These are phyloP conservation scores for Capronia americana DNA, from an alignment of 2,329 filamentous ascomycete species.

Conservation along the genomic window DNA sequence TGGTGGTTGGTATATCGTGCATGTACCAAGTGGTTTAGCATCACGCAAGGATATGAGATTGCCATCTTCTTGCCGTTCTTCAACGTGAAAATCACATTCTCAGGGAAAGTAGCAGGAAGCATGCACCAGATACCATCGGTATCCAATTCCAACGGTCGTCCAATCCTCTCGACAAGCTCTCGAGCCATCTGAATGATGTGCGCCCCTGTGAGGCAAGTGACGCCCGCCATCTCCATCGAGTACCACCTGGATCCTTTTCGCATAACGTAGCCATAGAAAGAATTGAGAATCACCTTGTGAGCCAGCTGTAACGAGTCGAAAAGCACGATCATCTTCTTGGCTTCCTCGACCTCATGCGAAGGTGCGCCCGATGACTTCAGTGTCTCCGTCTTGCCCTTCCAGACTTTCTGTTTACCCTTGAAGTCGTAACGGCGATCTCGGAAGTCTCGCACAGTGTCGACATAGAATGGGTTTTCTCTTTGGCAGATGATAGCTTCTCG, in stretches of 20 bases:
- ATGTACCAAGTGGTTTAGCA: conserved; percentile 98
- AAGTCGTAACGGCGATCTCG: conserved; percentile 97
- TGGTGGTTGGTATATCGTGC: conserved; percentile 95
- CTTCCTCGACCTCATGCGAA: conserved; percentile 79
- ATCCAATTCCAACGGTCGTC: conserved; percentile 89
- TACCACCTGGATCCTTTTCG: conserved; percentile 98
- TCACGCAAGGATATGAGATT: conserved; percentile 98
- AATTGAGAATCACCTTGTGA: conserved; percentile 98
- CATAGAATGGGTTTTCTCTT: conserved; percentile 97
- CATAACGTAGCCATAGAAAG: conserved; percentile 99
- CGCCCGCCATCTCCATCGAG: conserved; percentile 98
- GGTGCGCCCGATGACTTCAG: conserved; percentile 83
- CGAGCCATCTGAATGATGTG: conserved; percentile 96
- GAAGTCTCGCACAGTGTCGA: conserved; percentile 94
- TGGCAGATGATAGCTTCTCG: conserved; percentile 98
- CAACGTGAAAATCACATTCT: conserved; percentile 92
- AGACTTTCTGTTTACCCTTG: conserved; percentile 96
- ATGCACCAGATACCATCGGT: conserved; percentile 99
- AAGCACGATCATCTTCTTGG: conserved; percentile 97
- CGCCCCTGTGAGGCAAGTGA: conserved; percentile 94
- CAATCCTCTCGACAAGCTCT: conserved; percentile 89
- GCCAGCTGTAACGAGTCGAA: conserved; percentile 96
- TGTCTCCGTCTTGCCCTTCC: conserved; percentile 93
- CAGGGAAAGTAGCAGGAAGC: conserved; percentile 91
- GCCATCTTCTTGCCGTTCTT: conserved; percentile 94